Base-by-base conservation (phyloP, 2,329 filamentous ascomycete genomes). In the Talaromyces sp. region DNA sequence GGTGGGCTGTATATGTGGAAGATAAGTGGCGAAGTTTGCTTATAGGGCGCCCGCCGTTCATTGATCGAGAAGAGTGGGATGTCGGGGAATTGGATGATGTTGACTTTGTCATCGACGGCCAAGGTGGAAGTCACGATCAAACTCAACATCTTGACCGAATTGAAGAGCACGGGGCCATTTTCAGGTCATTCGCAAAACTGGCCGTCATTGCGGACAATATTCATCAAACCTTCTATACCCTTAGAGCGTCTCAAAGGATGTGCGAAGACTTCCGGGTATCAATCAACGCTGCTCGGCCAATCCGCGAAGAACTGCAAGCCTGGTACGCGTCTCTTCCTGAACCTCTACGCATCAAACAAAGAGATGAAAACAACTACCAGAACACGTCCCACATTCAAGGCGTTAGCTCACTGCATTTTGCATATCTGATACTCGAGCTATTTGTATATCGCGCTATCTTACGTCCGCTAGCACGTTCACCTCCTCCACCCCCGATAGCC, bases 1-100 rank as follows among this genome's bases (percentile, higher is more conserved):
- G 76, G 75, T 78, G 76, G 76, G 73, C 74, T 5, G 66, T 77
- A 5, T 78, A 76, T 55, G 65, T 71, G 16, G 73, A 78, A 61
- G 76, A 79, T 40, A 78, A 76, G 64, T 78, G 75, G 71, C 67
- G 70, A 3, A 71, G 71, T 9, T 61, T 78, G n/a, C 67, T 77
- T 6, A 66, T 71, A 62, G 76, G 76, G 0, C 69, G 73, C 1
- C 76, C 76, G 2, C 70, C 75, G 1, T 75, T 73, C 55, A 74
- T 78, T 28, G 69, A 70, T 3, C 62, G 63, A 0, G 70, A 71
- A 2, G 74, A 78, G 46, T 77, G 74, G 75, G 70, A 74, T 42
- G 72, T 75, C 12, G 69, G 68, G 46, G 68, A 73, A 33, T 58
- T 75, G 9, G 69, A 72, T 11, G 69, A 69, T 23, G 65, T 64